Evolutionary conservation across 192 early-diverging fungal species (phyloP).

Genomic region (Rhizophagus prolifer): DNA sequence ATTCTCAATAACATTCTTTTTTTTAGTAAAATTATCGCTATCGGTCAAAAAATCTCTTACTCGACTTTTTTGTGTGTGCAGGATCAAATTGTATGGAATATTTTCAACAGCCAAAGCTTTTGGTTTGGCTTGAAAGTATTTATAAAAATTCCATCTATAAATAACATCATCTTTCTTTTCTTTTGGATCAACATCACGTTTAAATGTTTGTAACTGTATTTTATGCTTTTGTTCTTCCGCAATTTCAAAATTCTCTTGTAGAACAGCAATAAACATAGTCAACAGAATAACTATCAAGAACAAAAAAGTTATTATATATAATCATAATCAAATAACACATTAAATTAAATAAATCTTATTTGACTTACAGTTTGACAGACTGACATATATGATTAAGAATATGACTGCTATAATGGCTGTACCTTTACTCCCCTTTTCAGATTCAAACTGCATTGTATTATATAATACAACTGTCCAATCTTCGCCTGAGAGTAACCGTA

Average conservation of each 20-base stretch:
- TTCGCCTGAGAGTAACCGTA: conserved; percentile 43
- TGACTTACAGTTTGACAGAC: conserved; percentile 59
- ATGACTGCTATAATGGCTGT: conserved; percentile 46
- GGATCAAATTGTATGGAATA: conserved; percentile 44
- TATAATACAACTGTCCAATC: conserved; percentile 62
- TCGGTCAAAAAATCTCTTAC: conserved; percentile 48
- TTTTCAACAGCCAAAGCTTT: conserved; percentile 43
- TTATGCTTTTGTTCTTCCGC: conserved; percentile 54
- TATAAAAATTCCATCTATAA: conserved; percentile 52
- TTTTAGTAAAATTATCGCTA: conserved; percentile 31
- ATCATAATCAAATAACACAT: neutral
- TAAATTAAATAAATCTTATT: neutral
- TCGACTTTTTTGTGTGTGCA: conserved; percentile 49
- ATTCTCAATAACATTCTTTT: neutral
- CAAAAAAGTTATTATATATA: neutral
- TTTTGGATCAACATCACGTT: conserved; percentile 32
- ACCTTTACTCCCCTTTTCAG: neutral
- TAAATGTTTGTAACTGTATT: conserved; percentile 49
- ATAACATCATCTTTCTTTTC: conserved; percentile 40
- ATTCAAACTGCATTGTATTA: conserved; percentile 43
- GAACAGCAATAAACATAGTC: conserved; percentile 66
- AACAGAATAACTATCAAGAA: conserved; percentile 50
- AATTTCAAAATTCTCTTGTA: conserved; percentile 66
- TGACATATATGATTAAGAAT: conserved; percentile 53
- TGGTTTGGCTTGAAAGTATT: conserved; percentile 51